Conservation (phyloP, 805 yeast species). For the Brettanomyces naardenensis region DNA sequence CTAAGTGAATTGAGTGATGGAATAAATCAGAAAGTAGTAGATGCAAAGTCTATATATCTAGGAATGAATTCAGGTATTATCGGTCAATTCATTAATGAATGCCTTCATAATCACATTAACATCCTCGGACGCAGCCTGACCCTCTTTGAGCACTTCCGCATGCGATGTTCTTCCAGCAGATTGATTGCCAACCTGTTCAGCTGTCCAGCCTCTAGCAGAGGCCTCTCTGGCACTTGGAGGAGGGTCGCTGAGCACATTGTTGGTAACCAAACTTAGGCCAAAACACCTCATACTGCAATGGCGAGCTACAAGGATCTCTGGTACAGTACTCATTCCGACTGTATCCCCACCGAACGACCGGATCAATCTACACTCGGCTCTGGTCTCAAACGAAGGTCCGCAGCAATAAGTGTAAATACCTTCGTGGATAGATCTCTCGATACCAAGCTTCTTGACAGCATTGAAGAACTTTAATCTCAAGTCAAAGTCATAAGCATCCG, state of each 20-base stretch:
- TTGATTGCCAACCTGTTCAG: slow-evolving; percentile 31
- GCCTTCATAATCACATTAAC: slow-evolving; percentile 64
- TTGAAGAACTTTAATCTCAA: slow-evolving; percentile 56
- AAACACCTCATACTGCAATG: slow-evolving; percentile 78
- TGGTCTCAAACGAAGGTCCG: slow-evolving; percentile 90
- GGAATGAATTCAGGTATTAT: no score
- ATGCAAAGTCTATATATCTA: background rate
- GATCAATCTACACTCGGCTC: slow-evolving; percentile 84
- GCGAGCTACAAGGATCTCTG: slow-evolving; percentile 89
- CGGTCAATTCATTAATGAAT: slow-evolving; percentile 33
- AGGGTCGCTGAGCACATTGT: slow-evolving; percentile 62
- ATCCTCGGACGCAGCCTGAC: slow-evolving; percentile 72
- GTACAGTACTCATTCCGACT: slow-evolving; percentile 97
- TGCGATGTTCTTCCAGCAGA: slow-evolving; percentile 81
- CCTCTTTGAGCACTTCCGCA: slow-evolving; percentile 83
- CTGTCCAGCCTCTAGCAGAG: slow-evolving; percentile 8
- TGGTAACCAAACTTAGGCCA: slow-evolving; percentile 83
- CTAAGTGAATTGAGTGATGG: no score
- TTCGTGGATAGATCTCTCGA: slow-evolving; percentile 66
- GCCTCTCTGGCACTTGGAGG: slow-evolving; percentile 61
- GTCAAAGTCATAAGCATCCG: slow-evolving; percentile 80
- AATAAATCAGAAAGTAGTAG: background rate
- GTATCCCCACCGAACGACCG: slow-evolving; percentile 77
- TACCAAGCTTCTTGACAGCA: slow-evolving; percentile 35
- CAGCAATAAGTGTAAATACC: slow-evolving; percentile 81